A percentile compares a stretch with the other conserved stretches of the same genome.
Conservation (phyloP, 1,139 yeast genomes). For the Lodderomyces metapsilosis region DNA sequence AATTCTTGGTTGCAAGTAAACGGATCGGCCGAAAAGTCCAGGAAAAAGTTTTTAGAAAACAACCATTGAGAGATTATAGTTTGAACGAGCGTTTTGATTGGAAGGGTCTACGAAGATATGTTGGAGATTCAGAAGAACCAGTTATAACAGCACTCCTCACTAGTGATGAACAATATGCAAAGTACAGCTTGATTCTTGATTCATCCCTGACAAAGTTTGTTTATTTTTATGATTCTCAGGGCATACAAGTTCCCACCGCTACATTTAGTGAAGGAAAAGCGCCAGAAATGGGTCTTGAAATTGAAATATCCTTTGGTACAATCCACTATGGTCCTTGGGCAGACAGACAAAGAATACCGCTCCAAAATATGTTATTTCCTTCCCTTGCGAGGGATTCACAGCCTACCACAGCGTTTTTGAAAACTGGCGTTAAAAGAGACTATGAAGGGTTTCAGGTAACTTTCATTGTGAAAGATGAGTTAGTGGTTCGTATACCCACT, state of each 20-base stretch:
- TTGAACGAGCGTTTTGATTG: constrained; percentile 18
- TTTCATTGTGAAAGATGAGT: constrained; percentile 58
- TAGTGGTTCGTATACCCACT: constrained; percentile 75
- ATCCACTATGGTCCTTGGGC: constrained; percentile 96
- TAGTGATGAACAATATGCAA: constrained; percentile 72
- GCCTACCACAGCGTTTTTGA: constrained; percentile 29
- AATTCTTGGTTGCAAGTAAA: constrained; percentile 21
- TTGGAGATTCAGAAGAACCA: constrained; percentile 36
- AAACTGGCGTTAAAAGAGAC: constrained; percentile 52
- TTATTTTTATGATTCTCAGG: constrained; percentile 73
- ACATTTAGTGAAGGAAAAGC: constrained; percentile 7
- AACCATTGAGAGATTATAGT: constrained; percentile 7
- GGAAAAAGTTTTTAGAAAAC: constrained; percentile 8
- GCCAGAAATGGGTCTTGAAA: constrained; percentile 68
- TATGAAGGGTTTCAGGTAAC: constrained; percentile 56
- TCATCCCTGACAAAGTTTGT: constrained; percentile 53
- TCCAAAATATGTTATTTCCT: constrained; percentile 72
- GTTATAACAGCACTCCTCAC: constrained; percentile 29
- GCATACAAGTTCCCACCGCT: constrained; percentile 46
- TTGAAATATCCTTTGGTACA: constrained; percentile 60
- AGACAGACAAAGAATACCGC: constrained; percentile 70
- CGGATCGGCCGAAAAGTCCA: constrained; percentile 13
- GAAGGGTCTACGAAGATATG: constrained; percentile 45
- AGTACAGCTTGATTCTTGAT: constrained; percentile 71
- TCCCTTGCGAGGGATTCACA: constrained; percentile 56